Conservation (phyloP, 2,329 filamentous ascomycete species). For the Xylaria sp. region DNA sequence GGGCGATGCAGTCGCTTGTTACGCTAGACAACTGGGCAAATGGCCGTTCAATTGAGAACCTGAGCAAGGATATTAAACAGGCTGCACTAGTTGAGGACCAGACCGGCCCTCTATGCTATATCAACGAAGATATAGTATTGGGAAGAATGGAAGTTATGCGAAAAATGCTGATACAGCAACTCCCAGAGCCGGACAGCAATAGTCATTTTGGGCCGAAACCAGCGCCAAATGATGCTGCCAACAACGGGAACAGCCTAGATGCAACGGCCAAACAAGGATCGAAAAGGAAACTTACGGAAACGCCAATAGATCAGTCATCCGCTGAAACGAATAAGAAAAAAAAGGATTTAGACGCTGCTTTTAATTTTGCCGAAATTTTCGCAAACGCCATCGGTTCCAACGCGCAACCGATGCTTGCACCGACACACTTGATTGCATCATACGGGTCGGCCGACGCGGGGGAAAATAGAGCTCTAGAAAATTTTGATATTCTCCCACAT, state of each 20-base stretch:
- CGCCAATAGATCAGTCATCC: background rate
- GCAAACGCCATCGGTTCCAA: too few species aligned
- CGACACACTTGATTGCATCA: too few species aligned
- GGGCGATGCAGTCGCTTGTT: slow-evolving; percentile 5
- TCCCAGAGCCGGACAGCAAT: background rate
- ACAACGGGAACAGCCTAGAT: too few species aligned
- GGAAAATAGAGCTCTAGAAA: too few species aligned
- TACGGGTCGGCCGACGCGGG: too few species aligned
- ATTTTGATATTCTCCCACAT: too few species aligned
- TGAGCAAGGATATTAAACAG: slow-evolving; percentile 9
- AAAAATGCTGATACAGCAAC: background rate
- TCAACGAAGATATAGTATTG: background rate
- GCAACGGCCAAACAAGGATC: background rate
- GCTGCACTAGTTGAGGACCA: background rate
- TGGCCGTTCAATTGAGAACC: slow-evolving; percentile 15
- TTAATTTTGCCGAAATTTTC: background rate
- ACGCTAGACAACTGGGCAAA: slow-evolving; percentile 11
- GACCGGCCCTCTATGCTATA: background rate
- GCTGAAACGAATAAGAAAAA: background rate
- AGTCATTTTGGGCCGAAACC: background rate
- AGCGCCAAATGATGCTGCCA: too few species aligned
- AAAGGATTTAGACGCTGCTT: background rate
- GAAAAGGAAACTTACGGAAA: background rate
- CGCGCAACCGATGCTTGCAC: too few species aligned
- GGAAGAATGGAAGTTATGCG: background rate